A percentile compares a stretch with the other conserved stretches of the same genome.
These are phyloP conservation scores for Cyberlindnera lachancei DNA, from an alignment of 805 yeast genomes.

Conservation along the genomic window DNA sequence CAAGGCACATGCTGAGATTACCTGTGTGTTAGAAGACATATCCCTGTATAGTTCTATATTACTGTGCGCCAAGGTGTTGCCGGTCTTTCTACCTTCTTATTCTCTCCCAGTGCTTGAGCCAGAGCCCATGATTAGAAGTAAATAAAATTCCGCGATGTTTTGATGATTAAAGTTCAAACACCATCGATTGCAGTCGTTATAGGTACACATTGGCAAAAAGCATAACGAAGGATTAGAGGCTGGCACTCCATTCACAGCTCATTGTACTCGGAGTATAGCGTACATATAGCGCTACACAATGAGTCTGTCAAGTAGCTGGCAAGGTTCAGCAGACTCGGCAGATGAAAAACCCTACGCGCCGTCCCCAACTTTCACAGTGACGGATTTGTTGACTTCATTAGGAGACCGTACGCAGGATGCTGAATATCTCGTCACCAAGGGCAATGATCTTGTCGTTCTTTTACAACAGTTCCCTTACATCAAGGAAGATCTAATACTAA, in stretches of 20 bases:
- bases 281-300: background rate
- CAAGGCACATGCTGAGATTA: conserved; percentile 27
- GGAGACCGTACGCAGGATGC: conserved; percentile 45
- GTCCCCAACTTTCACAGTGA: conserved; percentile 55
- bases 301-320: conserved; percentile 1
- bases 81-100: no score
- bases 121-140: background rate
- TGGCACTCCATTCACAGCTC: no score
- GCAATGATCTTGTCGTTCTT: conserved; percentile 58
- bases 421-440: conserved; percentile 43
- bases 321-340: background rate
- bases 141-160: no score
- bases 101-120: no score
- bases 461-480: conserved; percentile 51
- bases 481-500: conserved; percentile 54
- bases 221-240: no score
- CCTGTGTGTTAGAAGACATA: conserved; percentile 21
- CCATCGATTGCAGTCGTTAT: no score
- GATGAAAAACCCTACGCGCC: no score
- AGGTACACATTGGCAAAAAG: no score
- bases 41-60: no score
- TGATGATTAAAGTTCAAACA: no score
- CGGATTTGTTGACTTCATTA: conserved; percentile 52
- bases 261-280: no score
- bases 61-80: no score